Percentiles rank a stretch among this genome's conserved stretches.
phyloP scores from a whole-genome alignment of 805 yeast genomes.

The Lipomyces sp. region DNA sequence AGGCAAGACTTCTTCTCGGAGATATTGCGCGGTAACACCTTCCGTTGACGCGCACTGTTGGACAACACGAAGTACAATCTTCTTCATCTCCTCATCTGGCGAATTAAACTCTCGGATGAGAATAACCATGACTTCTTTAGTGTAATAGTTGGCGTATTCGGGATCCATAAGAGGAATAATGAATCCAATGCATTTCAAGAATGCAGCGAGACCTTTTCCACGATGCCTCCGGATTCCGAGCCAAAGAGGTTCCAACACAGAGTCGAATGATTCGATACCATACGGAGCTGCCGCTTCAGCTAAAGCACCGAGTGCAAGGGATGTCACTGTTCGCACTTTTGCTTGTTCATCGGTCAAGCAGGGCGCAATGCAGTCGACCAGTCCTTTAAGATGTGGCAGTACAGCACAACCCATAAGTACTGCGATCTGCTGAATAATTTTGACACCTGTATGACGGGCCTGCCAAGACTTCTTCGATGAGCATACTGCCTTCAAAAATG shows the following conservation, averaged over 20 bases:
- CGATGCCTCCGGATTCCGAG: constrained; percentile 73
- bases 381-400: constrained; percentile 69
- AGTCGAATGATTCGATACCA: constrained; percentile 87
- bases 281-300: constrained; percentile 86
- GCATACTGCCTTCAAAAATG: constrained; percentile 81
- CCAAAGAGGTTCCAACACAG: constrained; percentile 77
- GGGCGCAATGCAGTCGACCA: constrained; percentile 64
- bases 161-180: constrained; percentile 85
- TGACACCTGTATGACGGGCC: constrained; percentile 82
- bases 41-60: constrained; percentile 68
- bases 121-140: constrained; percentile 71
- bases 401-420: constrained; percentile 69
- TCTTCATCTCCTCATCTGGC: constrained; percentile 87
- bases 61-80: constrained; percentile 69
- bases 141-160: constrained; percentile 77
- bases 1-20: constrained; percentile 58
- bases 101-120: constrained; percentile 73
- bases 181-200: constrained; percentile 75
- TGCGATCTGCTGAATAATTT: constrained; percentile 77
- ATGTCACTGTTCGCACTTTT: constrained; percentile 70
- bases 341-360: constrained; percentile 70
- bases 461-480: constrained; percentile 76
- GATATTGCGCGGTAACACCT: constrained; percentile 55
- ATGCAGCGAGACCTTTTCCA: constrained; percentile 77
- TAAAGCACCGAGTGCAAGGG: constrained; percentile 69